Percentiles rank a stretch among this genome's conserved stretches.
Evolutionary conservation across 2,329 filamentous ascomycete species (phyloP).

Genomic region (Fusarium irregulare): DNA sequence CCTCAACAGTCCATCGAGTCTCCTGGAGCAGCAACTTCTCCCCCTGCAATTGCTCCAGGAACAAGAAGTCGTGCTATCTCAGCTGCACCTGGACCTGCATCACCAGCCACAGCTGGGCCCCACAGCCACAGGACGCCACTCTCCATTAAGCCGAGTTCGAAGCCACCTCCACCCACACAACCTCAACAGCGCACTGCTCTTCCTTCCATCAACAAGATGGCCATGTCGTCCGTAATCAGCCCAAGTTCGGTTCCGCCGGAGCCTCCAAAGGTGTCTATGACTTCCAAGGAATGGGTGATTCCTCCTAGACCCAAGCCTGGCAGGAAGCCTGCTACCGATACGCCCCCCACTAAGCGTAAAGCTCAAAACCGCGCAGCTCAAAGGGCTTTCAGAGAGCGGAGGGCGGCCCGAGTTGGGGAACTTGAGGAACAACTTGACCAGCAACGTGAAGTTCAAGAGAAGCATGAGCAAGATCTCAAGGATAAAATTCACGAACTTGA

Average conservation of each 20-base stretch:
- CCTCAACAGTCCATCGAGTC: constrained; percentile 33
- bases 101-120: constrained; percentile 41
- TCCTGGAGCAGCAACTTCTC: constrained; percentile 35
- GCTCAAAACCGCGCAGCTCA: constrained; percentile 94
- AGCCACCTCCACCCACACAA: constrained; percentile 47
- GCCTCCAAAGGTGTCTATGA: constrained; percentile 68
- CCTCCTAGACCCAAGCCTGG: constrained; percentile 89
- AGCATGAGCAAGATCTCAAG: constrained; percentile 66
- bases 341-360: constrained; percentile 91
- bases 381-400: constrained; percentile 86
- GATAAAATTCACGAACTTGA: constrained; percentile 71
- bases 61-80: constrained; percentile 43
- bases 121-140: constrained; percentile 47
- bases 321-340: constrained; percentile 92
- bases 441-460: constrained; percentile 66
- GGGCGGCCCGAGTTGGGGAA: constrained; percentile 85
- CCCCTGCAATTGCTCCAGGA: constrained; percentile 23
- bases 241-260: constrained; percentile 54
- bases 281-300: constrained; percentile 86
- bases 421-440: constrained; percentile 75
- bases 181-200: constrained; percentile 50
- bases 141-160: constrained; percentile 46
- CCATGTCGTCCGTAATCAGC: constrained; percentile 61
- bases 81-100: constrained; percentile 35
- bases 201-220: constrained; percentile 57